Percentiles rank a stretch among this genome's conserved stretches.
Conservation (phyloP, 202 grass and related monocot species). For the Saccharum hybrid region DNA sequence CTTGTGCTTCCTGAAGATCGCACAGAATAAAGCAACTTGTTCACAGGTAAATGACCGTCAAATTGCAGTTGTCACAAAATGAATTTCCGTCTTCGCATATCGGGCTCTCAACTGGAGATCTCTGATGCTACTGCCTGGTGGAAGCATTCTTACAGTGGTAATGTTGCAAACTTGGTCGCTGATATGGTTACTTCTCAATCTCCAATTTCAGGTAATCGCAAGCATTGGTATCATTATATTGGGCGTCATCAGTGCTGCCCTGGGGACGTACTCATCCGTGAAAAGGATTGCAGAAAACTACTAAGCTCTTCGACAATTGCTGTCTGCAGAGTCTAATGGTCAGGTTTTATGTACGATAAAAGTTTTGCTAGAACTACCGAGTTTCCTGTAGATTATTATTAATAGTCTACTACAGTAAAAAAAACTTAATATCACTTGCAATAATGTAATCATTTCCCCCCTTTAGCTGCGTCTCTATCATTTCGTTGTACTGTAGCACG, state of each 20-base stretch:
- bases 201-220: conserved; percentile 62
- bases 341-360: background rate
- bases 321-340: conserved; percentile 5
- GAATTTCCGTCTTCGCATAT: background rate
- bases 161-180: background rate
- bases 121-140: background rate
- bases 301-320: conserved; percentile 26
- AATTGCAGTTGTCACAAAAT: background rate
- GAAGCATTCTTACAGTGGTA: background rate
- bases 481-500: background rate
- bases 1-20: conserved; percentile 83
- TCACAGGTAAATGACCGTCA: conserved; percentile 56
- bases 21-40: conserved; percentile 66
- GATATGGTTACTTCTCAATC: background rate
- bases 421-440: background rate
- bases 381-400: background rate
- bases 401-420: conserved; percentile 14
- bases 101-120: background rate
- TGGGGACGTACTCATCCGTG: conserved; percentile 80
- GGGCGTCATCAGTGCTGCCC: conserved; percentile 49
- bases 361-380: conserved; percentile 23
- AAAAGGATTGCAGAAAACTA: conserved; percentile 52
- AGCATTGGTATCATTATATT: conserved; percentile 57
- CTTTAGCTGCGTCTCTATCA: background rate
- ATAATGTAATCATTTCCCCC: background rate